phyloP scores from a whole-genome alignment of 192 early-diverging fungal genomes.

The Backusella sp. region DNA sequence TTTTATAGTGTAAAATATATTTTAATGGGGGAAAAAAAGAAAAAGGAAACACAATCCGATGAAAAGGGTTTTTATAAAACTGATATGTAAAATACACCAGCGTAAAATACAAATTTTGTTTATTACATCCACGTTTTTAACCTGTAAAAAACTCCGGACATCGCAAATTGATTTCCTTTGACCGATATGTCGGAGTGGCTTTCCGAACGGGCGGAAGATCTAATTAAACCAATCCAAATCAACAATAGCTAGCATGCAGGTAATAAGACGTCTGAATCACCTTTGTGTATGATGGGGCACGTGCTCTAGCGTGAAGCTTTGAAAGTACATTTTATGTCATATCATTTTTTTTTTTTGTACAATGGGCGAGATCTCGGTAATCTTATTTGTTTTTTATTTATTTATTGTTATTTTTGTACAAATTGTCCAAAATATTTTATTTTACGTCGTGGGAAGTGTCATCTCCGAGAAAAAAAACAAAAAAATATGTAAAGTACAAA shows the following conservation, averaged over 20 bases:
- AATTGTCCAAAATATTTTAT: neutral
- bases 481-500: neutral
- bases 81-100: neutral
- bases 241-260: neutral
- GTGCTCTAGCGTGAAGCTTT: neutral
- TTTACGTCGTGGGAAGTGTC: neutral
- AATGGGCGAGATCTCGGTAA: neutral
- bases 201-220: neutral
- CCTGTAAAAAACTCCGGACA: neutral
- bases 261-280: neutral
- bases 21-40: neutral
- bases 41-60: neutral
- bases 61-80: neutral
- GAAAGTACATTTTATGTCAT: neutral
- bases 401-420: neutral
- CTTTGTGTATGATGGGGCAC: neutral
- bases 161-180: neutral
- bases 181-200: neutral
- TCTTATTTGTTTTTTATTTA: neutral
- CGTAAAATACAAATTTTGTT: slow-evolving; percentile 12
- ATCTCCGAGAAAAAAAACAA: neutral
- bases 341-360: neutral
- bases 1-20: neutral
- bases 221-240: neutral
- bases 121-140: neutral